Evolutionary conservation across 306 rosid genomes (phyloP).

Genomic region (Lithocarpus polystachyus): DNA sequence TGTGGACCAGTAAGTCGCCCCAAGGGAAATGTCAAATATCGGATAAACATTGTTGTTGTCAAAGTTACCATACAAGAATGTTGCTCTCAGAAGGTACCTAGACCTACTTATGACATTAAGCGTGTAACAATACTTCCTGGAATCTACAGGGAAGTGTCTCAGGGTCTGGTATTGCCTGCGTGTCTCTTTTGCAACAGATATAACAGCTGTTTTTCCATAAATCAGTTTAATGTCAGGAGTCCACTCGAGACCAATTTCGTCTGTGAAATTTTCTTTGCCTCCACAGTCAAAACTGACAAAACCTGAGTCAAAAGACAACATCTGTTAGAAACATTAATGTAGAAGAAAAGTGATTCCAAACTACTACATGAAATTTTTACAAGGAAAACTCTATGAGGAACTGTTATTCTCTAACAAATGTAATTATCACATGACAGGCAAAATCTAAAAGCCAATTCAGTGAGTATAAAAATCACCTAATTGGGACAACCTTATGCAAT

Average conservation of each 20-base stretch:
- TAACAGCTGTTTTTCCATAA: slow-evolving; percentile 54
- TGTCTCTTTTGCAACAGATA: slow-evolving; percentile 67
- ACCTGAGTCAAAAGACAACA: too few species aligned
- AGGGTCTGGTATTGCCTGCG: slow-evolving; percentile 68
- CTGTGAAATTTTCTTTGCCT: slow-evolving; percentile 63
- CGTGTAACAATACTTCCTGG: slow-evolving; percentile 83
- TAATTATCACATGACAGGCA: background rate
- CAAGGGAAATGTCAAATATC: slow-evolving; percentile 81
- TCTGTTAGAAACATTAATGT: background rate
- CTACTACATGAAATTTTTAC: background rate
- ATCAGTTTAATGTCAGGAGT: slow-evolving; percentile 52
- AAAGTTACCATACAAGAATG: slow-evolving; percentile 94
- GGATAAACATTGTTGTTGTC: slow-evolving; percentile 88
- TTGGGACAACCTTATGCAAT: background rate
- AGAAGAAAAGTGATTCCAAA: background rate
- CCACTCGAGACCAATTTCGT: slow-evolving; percentile 82
- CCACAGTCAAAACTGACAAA: slow-evolving; percentile 91
- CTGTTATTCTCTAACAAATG: background rate
- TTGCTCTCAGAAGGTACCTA: slow-evolving; percentile 76
- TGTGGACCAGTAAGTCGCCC: slow-evolving; percentile 90
- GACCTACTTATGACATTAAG: slow-evolving; percentile 79
- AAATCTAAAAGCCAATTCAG: background rate
- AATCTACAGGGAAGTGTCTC: slow-evolving; percentile 84
- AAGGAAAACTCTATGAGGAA: background rate
- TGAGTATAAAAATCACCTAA: too few species aligned